Percentiles rank a stretch among this genome's conserved stretches.
Conservation (phyloP, 768 basidiomycete genomes). For the Mycena chlorophos region DNA sequence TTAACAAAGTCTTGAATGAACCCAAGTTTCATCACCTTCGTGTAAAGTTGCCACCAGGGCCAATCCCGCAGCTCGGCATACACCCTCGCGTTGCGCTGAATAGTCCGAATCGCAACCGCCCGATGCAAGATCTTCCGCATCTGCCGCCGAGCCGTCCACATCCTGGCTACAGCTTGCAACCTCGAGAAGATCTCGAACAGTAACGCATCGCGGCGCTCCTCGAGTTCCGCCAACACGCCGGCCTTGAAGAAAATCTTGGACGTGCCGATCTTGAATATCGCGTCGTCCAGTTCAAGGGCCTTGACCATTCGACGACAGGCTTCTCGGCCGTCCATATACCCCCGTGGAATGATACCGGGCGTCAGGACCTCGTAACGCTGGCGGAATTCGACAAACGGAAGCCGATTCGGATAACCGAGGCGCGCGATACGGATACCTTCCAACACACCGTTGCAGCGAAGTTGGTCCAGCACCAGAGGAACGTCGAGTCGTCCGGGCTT, state of each 20-base stretch:
- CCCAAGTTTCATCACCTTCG: constrained; percentile 70
- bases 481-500: constrained; percentile 90
- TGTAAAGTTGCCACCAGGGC: constrained; percentile 99
- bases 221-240: constrained; percentile 92
- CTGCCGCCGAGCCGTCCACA: constrained; percentile 83
- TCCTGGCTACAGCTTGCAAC: constrained; percentile 83
- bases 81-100: constrained; percentile 90
- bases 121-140: constrained; percentile 95
- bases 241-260: constrained; percentile 99
- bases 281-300: constrained; percentile 82
- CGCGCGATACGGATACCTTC: constrained; percentile 98
- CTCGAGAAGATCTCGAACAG: constrained; percentile 87
- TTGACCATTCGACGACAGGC: constrained; percentile 91
- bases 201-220: constrained; percentile 87
- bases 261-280: constrained; percentile 86
- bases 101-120: constrained; percentile 85
- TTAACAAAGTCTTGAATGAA: constrained; percentile 8
- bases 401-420: constrained; percentile 93
- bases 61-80: constrained; percentile 90
- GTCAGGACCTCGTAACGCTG: constrained; percentile 96
- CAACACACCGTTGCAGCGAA: constrained; percentile 97
- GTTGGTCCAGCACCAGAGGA: constrained; percentile 92
- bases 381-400: constrained; percentile 96
- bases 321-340: constrained; percentile 97
- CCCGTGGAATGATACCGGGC: constrained; percentile 87